Evolutionary conservation across 2,329 filamentous ascomycete genomes (phyloP), one percentile per base, ranked within the genome.

Genomic region (Aureobasidium sp.): DNA sequence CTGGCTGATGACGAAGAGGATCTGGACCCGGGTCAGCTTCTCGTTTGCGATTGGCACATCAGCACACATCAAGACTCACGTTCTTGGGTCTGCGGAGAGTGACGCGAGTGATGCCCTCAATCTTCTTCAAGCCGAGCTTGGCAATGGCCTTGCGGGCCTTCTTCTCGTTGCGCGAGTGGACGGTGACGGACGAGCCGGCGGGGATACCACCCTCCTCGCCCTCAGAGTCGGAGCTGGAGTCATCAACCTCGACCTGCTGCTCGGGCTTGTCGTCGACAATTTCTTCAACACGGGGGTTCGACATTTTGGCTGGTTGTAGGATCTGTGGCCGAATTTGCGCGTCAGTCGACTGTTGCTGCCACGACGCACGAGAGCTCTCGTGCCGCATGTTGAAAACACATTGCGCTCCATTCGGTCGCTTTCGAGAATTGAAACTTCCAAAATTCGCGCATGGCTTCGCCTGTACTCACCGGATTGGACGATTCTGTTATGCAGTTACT

Each of bases 121-220:
- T 88, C 74, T 93, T 91, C 84, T 90, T 94, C 75, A 99, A 82
- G 75, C 95, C 92, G 74, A 97, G 86, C 87, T 99, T 99, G 78
- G 91, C 89, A 76, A 99, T 95, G 73, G 92, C 91, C 86, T 99
- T 99, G 81, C 94, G 88, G 71, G 94, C 95, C 87, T 99, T 99
- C 89, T 99, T 99, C 88, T 99, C 94, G 82, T 97, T 97, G 78
- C 94, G 91, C 75, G 90, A 96, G 85, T 97, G 93, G 74, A 99
- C 87, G 71, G 94, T 85, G 73, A 93, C 88, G 67, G 88, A 85
- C 73, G 91, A 89, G 74, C 93, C 94, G 68, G 89, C 87, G 74
- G 93, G 90, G 70, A 87, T 85, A 75, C 77, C 81, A 70, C 81
- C 77, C 74, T 86, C 84, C 64, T 81, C 85, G 65, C 84, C 86